Conservation (phyloP, 306 rosid genomes). For the Mimosa pudica region DNA sequence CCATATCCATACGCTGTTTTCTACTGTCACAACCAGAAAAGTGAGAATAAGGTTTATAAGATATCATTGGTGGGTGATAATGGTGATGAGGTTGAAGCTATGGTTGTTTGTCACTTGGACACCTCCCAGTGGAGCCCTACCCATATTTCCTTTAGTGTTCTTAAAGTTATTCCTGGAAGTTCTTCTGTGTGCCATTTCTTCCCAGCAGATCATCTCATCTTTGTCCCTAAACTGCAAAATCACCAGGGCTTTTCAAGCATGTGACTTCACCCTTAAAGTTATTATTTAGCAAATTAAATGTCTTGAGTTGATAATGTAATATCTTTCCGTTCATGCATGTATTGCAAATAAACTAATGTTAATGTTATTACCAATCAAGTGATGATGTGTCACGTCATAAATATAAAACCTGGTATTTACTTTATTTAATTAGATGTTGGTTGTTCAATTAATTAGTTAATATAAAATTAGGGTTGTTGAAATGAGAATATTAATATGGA, state of each 20-base stretch:
- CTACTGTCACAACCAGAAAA: constrained; percentile 65
- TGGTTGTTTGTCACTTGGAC: constrained; percentile 78
- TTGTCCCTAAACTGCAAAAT: constrained; percentile 44
- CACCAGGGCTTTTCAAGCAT: constrained; percentile 5
- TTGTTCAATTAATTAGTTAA: too few species aligned
- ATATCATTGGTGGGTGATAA: constrained; percentile 58
- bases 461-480: too few species aligned
- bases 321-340: too few species aligned
- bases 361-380: too few species aligned
- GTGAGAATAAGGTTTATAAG: constrained; percentile 51
- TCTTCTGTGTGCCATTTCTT: constrained; percentile 83
- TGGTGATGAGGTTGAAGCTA: constrained; percentile 62
- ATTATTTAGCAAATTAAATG: too few species aligned
- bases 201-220: constrained; percentile 67
- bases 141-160: constrained; percentile 68
- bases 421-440: too few species aligned
- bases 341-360: too few species aligned
- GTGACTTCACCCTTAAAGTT: constrained; percentile 12
- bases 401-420: too few species aligned
- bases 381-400: too few species aligned
- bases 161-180: constrained; percentile 55
- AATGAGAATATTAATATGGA: too few species aligned
- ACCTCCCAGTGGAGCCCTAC: constrained; percentile 70
- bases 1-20: constrained; percentile 78
- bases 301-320: too few species aligned